A percentile compares a stretch with the other conserved stretches of the same genome.
Conservation (phyloP, 768 basidiomycete genomes). For the Psilocybe azurescens region DNA sequence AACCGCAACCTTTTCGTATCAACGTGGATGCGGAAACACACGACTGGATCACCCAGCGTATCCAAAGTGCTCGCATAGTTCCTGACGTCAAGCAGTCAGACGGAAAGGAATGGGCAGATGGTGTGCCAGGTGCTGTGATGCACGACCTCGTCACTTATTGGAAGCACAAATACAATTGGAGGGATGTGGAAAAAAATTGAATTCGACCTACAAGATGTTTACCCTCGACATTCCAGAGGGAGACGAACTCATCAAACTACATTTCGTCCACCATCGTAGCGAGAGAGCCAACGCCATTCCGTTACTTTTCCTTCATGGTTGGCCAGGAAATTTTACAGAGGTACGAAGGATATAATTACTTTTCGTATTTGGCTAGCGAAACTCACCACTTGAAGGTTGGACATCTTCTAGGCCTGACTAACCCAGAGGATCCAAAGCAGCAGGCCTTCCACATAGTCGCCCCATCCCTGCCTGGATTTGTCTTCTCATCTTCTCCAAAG, state of each 20-base stretch:
- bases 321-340: conserved; percentile 46
- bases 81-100: conserved; percentile 53
- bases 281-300: conserved; percentile 47
- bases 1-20: conserved; percentile 43
- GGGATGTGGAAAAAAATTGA: conserved; percentile 50
- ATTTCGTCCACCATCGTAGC: conserved; percentile 58
- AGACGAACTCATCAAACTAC: conserved; percentile 51
- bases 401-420: conserved; percentile 30
- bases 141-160: conserved; percentile 48
- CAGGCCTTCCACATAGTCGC: conserved; percentile 40
- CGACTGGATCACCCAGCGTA: conserved; percentile 43
- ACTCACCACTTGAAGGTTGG: conserved; percentile 25
- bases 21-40: conserved; percentile 42
- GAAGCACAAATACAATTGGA: conserved; percentile 55
- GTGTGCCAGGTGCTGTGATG: conserved; percentile 45
- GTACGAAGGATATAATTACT: conserved; percentile 17
- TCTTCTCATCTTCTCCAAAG: conserved; percentile 36
- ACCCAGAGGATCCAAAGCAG: conserved; percentile 31
- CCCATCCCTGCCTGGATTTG: conserved; percentile 37
- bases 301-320: conserved; percentile 63
- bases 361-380: neutral
- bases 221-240: conserved; percentile 52
- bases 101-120: conserved; percentile 52
- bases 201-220: conserved; percentile 52
- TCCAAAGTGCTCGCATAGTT: conserved; percentile 43